Evolutionary conservation across 257 asterid species (phyloP).

Genomic region (Solanum megistacrolobum): DNA sequence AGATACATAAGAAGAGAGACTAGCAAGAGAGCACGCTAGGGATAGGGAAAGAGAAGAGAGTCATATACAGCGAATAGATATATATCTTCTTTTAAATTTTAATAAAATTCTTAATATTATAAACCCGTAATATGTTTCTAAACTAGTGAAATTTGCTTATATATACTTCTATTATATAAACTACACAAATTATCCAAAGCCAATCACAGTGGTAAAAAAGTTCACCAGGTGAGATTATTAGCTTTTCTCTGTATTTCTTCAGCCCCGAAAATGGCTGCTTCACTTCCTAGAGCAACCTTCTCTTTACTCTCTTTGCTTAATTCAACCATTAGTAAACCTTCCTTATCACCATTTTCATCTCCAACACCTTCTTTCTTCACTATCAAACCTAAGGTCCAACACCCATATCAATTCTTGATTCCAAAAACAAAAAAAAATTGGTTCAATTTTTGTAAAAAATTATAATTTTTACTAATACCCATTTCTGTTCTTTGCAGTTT

Average conservation of each 20-base stretch:
- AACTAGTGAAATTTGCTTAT: background rate
- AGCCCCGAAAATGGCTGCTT: conserved; percentile 15
- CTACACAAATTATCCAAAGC: background rate
- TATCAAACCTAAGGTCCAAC: conserved; percentile 34
- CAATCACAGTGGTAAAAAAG: background rate
- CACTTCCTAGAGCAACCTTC: conserved; percentile 15
- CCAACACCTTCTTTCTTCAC: conserved; percentile 15
- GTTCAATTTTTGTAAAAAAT: background rate
- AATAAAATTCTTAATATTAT: too few relatives aligned
- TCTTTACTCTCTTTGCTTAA: conserved; percentile 20
- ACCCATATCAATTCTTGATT: background rate
- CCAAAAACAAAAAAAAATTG: background rate
- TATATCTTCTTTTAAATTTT: too few relatives aligned
- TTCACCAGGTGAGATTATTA: background rate
- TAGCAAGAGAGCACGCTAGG: too few relatives aligned
- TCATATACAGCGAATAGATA: too few relatives aligned
- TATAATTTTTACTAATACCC: background rate
- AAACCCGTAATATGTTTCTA: background rate
- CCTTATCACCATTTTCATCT: conserved; percentile 8
- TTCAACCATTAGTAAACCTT: conserved; percentile 11
- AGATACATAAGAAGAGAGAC: background rate
- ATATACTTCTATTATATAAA: background rate
- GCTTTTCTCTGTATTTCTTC: background rate
- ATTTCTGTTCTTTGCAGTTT: conserved; percentile 27
- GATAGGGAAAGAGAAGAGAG: background rate